A percentile compares a stretch with the other conserved stretches of the same genome.
Evolutionary conservation across 371 early-diverging fungal species (phyloP).

Genomic region (Blyttiomyces sp.): DNA sequence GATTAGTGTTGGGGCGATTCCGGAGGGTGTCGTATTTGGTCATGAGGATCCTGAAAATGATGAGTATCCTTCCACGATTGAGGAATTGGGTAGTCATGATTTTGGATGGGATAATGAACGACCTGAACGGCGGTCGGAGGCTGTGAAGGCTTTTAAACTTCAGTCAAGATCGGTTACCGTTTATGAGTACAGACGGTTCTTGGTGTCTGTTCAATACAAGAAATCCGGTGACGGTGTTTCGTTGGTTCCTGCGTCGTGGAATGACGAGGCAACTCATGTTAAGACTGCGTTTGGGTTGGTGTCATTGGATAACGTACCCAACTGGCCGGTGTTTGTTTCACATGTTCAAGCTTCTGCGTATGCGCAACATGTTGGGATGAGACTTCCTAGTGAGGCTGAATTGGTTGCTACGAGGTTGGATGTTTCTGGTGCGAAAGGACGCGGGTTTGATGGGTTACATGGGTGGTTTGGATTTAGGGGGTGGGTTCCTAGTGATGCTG

Average conservation of each 20-base stretch:
- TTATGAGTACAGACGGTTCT: constrained; percentile 67
- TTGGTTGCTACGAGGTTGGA: not conserved
- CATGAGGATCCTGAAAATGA: constrained; percentile 50
- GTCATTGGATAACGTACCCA: constrained; percentile 43
- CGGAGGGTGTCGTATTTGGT: constrained; percentile 38
- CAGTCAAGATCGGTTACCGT: constrained; percentile 80
- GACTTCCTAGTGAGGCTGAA: constrained; percentile 71
- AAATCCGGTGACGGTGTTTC: not conserved
- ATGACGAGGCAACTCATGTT: constrained; percentile 38
- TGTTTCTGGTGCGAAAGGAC: not conserved
- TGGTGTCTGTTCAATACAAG: not conserved
- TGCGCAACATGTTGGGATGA: constrained; percentile 47
- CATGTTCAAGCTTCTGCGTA: constrained; percentile 67
- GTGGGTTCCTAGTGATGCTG: constrained; percentile 29
- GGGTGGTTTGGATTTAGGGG: constrained; percentile 26
- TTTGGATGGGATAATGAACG: constrained; percentile 92
- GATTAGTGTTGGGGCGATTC: constrained; percentile 4
- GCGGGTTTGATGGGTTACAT: too few species aligned
- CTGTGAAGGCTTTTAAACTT: constrained; percentile 55
- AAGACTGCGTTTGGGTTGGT: constrained; percentile 67
- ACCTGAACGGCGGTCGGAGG: constrained; percentile 40
- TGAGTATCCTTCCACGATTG: constrained; percentile 41
- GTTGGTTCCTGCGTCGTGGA: constrained; percentile 47
- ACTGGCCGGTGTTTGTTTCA: constrained; percentile 79
- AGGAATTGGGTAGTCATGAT: constrained; percentile 16